A percentile compares a stretch with the other conserved stretches of the same genome.
Evolutionary conservation across 2,329 filamentous ascomycete species (phyloP).

Genomic region (Colletotrichum lini): DNA sequence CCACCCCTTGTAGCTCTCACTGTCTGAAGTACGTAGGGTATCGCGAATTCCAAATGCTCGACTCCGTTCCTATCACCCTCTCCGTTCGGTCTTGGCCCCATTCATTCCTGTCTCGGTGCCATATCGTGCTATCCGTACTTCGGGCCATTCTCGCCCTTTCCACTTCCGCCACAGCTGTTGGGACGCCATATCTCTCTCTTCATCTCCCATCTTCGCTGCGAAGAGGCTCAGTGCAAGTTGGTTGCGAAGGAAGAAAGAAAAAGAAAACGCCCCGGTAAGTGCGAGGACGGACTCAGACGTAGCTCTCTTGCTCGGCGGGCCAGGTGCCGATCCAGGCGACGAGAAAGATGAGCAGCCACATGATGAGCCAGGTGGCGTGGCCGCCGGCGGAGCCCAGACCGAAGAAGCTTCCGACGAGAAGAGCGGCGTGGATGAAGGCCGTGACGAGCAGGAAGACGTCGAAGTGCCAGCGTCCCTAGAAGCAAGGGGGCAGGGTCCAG

Average conservation of each 20-base stretch:
- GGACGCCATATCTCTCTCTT: neutral
- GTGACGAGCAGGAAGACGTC: slow-evolving; percentile 26
- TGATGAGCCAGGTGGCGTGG: slow-evolving; percentile 30
- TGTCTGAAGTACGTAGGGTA: slow-evolving; percentile 14
- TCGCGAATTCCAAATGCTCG: slow-evolving; percentile 19
- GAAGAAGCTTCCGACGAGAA: slow-evolving; percentile 27
- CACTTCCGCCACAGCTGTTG: neutral
- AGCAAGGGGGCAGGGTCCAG: neutral
- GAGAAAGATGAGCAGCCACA: slow-evolving; percentile 38
- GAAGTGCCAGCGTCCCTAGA: slow-evolving; percentile 30
- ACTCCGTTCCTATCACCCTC: neutral
- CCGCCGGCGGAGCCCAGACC: slow-evolving; percentile 15
- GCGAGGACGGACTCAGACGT: neutral
- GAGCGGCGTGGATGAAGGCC: slow-evolving; percentile 24
- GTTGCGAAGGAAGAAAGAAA: neutral
- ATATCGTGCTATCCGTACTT: neutral
- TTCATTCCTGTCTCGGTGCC: too few relatives aligned
- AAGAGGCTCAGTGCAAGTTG: too few relatives aligned
- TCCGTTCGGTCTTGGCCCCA: neutral
- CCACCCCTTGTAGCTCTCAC: neutral
- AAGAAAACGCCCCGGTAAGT: too few relatives aligned
- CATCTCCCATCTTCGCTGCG: neutral
- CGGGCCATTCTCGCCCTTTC: too few relatives aligned
- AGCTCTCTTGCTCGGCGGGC: slow-evolving; percentile 31
- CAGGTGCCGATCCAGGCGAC: slow-evolving; percentile 36